Conservation (phyloP, 208 protist genomes). For the Crithidia thermophila region DNA sequence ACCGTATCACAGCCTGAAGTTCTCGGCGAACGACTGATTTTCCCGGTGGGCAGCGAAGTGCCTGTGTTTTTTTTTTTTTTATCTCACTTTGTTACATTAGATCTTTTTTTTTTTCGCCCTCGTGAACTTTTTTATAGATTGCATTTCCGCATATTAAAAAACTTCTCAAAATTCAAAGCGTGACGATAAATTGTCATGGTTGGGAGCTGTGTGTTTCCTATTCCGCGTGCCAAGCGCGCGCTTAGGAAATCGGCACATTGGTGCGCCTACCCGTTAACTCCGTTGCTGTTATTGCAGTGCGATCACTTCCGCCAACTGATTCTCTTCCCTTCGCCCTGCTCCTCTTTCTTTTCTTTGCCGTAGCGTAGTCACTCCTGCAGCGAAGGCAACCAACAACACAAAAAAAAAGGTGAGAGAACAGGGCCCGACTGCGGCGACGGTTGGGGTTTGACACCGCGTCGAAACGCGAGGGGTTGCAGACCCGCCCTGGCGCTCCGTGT, state of each 20-base stretch:
- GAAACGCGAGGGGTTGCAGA: slow-evolving; percentile 10
- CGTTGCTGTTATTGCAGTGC: too few species aligned
- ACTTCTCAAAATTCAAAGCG: too few species aligned
- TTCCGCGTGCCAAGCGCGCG: too few species aligned
- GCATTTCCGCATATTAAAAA: too few species aligned
- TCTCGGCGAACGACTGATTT: slow-evolving; percentile 4
- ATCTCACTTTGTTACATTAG: neutral
- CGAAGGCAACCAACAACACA: neutral
- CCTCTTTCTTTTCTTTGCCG: neutral
- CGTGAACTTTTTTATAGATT: too few species aligned
- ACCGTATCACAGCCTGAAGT: slow-evolving; percentile 29
- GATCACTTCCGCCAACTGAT: too few species aligned
- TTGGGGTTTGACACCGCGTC: slow-evolving; percentile 15
- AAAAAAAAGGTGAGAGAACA: slow-evolving; percentile 1
- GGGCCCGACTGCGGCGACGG: slow-evolving; percentile 29
- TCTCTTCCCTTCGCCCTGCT: slow-evolving; percentile 3
- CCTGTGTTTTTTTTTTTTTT: neutral
- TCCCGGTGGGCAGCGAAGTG: neutral
- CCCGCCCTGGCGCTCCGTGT: neutral
- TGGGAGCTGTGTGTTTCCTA: too few species aligned
- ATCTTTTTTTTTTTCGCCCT: neutral
- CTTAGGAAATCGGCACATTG: too few species aligned
- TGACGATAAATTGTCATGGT: too few species aligned
- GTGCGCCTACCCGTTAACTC: too few species aligned
- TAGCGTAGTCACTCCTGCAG: neutral